These are phyloP conservation scores for Immersiella caudata DNA, from an alignment of 495 filamentous ascomycete species.

Conservation along the genomic window DNA sequence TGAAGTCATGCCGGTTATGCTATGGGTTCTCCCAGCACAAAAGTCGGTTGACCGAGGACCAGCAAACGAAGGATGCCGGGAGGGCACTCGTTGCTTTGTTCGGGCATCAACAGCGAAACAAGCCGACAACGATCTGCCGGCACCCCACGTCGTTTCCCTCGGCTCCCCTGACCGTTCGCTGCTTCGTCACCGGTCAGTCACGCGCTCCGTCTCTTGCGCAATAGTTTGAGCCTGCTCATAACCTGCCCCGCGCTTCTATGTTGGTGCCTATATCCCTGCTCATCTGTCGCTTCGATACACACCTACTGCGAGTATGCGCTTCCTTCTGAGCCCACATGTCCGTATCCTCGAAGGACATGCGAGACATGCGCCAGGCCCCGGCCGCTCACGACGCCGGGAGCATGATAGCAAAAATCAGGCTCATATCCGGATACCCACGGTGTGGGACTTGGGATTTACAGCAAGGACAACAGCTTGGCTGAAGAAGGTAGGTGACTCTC, in stretches of 20 bases:
- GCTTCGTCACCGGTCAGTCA: slow-evolving; percentile 26
- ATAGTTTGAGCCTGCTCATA: slow-evolving; percentile 17
- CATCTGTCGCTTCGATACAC: slow-evolving; percentile 17
- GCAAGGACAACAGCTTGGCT: not conserved
- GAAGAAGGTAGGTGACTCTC: slow-evolving; percentile 8
- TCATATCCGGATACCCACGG: slow-evolving; percentile 1
- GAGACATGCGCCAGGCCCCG: slow-evolving; percentile 14
- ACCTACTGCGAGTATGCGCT: slow-evolving; percentile 23
- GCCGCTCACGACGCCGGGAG: not conserved
- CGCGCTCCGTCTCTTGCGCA: slow-evolving; percentile 16
- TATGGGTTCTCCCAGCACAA: slow-evolving; percentile 15
- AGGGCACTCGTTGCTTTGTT: slow-evolving; percentile 39
- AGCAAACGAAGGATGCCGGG: slow-evolving; percentile 30
- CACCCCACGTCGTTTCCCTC: slow-evolving; percentile 32
- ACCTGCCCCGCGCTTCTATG: slow-evolving; percentile 18
- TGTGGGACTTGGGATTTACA: not conserved
- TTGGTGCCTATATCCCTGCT: slow-evolving; percentile 19
- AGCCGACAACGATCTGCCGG: slow-evolving; percentile 40
- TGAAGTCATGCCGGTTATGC: slow-evolving; percentile 16
- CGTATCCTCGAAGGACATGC: slow-evolving; percentile 1
- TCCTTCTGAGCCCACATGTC: slow-evolving; percentile 19
- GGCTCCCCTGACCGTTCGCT: slow-evolving; percentile 25
- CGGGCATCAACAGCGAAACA: slow-evolving; percentile 53
- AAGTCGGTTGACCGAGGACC: slow-evolving; percentile 32
- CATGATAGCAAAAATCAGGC: not conserved